Conservation (phyloP, 2,329 filamentous ascomycete species). For the Phoma sp. region DNA sequence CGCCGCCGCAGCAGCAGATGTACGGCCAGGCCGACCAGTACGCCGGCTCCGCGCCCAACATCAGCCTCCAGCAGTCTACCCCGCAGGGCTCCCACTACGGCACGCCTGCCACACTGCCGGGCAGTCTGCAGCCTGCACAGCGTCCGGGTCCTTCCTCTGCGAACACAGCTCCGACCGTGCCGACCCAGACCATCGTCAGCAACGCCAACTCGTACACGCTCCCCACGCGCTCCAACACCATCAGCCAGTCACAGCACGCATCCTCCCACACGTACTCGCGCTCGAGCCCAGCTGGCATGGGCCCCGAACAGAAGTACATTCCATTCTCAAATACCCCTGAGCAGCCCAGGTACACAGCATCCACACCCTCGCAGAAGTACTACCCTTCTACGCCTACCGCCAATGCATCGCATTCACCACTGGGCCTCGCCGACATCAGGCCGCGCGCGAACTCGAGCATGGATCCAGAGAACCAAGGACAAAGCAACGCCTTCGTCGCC, state of each 20-base stretch:
- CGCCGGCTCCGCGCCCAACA: slow-evolving; percentile 58
- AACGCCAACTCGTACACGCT: slow-evolving; percentile 68
- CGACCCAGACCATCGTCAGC: slow-evolving; percentile 60
- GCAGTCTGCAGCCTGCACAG: slow-evolving; percentile 63
- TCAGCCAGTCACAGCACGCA: slow-evolving; percentile 61
- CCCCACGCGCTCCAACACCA: slow-evolving; percentile 70
- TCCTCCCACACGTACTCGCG: slow-evolving; percentile 71
- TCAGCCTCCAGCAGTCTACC: slow-evolving; percentile 67
- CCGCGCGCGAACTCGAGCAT: slow-evolving; percentile 83
- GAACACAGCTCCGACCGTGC: slow-evolving; percentile 65
- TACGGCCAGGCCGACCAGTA: slow-evolving; percentile 61
- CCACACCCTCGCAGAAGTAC: slow-evolving; percentile 65
- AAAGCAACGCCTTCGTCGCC: slow-evolving; percentile 62
- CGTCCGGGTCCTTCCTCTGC: slow-evolving; percentile 61
- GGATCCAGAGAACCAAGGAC: slow-evolving; percentile 72
- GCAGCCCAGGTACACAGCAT: slow-evolving; percentile 53
- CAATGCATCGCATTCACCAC: slow-evolving; percentile 80
- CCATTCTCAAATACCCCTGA: slow-evolving; percentile 71
- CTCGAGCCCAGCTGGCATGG: slow-evolving; percentile 76
- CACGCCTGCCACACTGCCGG: slow-evolving; percentile 59
- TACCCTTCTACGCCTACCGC: slow-evolving; percentile 59
- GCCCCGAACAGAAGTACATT: slow-evolving; percentile 67
- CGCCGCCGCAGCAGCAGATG: slow-evolving; percentile 37
- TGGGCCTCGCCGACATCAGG: slow-evolving; percentile 90
- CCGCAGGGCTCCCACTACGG: slow-evolving; percentile 57